Conservation (phyloP, 2,329 filamentous ascomycete species). For the Fusarium robinianum region DNA sequence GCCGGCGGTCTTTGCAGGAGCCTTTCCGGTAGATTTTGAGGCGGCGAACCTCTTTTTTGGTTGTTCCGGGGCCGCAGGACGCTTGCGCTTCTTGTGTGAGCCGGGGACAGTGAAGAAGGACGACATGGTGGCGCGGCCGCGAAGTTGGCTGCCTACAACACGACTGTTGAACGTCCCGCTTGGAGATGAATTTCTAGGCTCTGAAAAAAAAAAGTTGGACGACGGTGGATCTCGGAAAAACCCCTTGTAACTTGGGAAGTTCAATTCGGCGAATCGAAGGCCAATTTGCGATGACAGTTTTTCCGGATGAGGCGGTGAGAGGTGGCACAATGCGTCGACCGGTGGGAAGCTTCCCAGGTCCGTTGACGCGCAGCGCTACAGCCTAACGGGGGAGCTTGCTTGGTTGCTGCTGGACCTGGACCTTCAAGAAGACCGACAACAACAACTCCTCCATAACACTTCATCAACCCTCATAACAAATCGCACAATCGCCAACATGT, state of each 20-base stretch:
- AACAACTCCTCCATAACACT: conserved; percentile 28
- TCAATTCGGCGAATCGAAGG: conserved; percentile 33
- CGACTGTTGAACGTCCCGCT: conserved; percentile 37
- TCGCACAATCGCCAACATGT: conserved; percentile 34
- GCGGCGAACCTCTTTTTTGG: conserved; percentile 64
- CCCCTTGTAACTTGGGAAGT: conserved; percentile 1
- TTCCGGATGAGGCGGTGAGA: conserved; percentile 42
- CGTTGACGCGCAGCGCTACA: conserved; percentile 46
- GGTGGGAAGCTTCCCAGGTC: conserved; percentile 32
- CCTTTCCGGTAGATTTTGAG: conserved; percentile 49
- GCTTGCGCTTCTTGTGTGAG: conserved; percentile 89
- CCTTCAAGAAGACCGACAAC: conserved; percentile 32
- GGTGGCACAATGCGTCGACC: conserved; percentile 37
- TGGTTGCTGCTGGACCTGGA: conserved; percentile 32
- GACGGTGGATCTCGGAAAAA: conserved; percentile 36
- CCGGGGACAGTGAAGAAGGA: conserved; percentile 94
- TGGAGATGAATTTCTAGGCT: conserved; percentile 37
- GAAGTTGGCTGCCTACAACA: conserved; percentile 35
- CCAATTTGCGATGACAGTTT: conserved; percentile 33
- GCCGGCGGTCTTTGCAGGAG: conserved; percentile 46
- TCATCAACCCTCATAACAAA: conserved; percentile 16
- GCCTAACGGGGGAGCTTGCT: conserved; percentile 41
- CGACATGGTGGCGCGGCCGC: conserved; percentile 66
- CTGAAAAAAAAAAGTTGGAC: conserved; percentile 48
- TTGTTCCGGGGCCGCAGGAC: conserved; percentile 57